Evolutionary conservation across 169 alveolate species (phyloP).

Genomic region (Miamiensis avidus): DNA sequence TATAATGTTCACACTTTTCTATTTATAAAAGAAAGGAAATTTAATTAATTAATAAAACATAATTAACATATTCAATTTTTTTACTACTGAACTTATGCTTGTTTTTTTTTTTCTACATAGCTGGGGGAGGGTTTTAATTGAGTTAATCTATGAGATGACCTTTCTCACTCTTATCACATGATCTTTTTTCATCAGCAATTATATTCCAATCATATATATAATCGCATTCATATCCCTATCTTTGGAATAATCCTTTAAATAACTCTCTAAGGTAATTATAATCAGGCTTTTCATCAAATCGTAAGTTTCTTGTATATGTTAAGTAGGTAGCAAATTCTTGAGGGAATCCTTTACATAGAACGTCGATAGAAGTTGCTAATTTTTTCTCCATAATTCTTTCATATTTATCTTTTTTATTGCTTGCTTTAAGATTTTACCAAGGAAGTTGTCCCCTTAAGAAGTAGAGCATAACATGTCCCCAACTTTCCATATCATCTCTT

Average conservation of each 20-base stretch:
- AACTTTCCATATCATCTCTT: slow-evolving; percentile 81
- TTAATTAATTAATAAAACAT: no score
- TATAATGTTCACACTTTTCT: no score
- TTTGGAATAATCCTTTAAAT: slow-evolving; percentile 54
- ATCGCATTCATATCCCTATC: slow-evolving; percentile 43
- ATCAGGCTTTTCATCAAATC: slow-evolving; percentile 83
- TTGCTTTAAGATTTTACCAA: slow-evolving; percentile 98
- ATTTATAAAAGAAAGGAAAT: no score
- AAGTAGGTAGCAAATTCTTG: slow-evolving; percentile 68
- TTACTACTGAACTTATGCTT: no score
- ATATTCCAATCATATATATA: slow-evolving; percentile 51
- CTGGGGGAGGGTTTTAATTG: background rate
- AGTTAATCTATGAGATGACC: background rate
- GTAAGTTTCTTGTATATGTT: slow-evolving; percentile 61
- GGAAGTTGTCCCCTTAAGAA: slow-evolving; percentile 98
- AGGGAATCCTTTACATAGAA: slow-evolving; percentile 92
- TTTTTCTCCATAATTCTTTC: slow-evolving; percentile 99
- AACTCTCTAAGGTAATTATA: slow-evolving; percentile 70
- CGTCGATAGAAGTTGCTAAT: slow-evolving; percentile 96
- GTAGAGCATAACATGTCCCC: slow-evolving; percentile 90
- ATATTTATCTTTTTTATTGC: slow-evolving; percentile 95
- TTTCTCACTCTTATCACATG: background rate
- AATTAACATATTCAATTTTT: no score
- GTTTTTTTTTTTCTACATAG: no score
- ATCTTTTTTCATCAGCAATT: slow-evolving; percentile 17